Evolutionary conservation across 768 basidiomycete species (phyloP).

Genomic region (Agrocybe chaxingu): DNA sequence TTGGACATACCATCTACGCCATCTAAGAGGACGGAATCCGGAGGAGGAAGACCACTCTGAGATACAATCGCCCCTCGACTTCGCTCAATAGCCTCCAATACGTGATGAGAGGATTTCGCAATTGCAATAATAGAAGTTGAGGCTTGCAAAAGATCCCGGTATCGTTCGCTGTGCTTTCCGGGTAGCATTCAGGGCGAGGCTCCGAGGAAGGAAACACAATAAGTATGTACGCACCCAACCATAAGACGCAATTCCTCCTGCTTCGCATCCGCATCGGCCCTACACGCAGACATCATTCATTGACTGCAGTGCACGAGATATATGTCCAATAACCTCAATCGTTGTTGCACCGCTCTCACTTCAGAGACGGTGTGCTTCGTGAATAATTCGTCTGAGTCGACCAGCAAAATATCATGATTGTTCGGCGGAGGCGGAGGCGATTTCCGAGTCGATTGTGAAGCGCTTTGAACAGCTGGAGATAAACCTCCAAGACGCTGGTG

Average conservation of each 20-base stretch:
- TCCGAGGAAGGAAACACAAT: neutral
- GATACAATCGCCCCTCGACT: slow-evolving; percentile 51
- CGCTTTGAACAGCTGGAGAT: slow-evolving; percentile 10
- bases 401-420: slow-evolving; percentile 22
- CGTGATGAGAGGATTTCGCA: slow-evolving; percentile 62
- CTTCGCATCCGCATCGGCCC: slow-evolving; percentile 81
- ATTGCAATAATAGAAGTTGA: slow-evolving; percentile 83
- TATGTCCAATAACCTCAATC: slow-evolving; percentile 50
- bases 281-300: slow-evolving; percentile 22
- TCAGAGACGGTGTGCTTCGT: slow-evolving; percentile 67
- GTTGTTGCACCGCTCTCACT: slow-evolving; percentile 64
- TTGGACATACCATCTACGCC: slow-evolving; percentile 40
- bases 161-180: slow-evolving; percentile 80
- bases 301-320: slow-evolving; percentile 4
- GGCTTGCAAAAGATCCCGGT: slow-evolving; percentile 82
- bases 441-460: slow-evolving; percentile 5
- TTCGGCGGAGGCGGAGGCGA: slow-evolving; percentile 10
- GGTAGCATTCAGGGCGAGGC: slow-evolving; percentile 25
- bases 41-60: slow-evolving; percentile 44
- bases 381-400: slow-evolving; percentile 76
- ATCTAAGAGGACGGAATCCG: slow-evolving; percentile 31
- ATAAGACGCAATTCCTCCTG: slow-evolving; percentile 85
- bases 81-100: slow-evolving; percentile 61
- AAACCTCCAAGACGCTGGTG: slow-evolving; percentile 5
- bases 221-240: slow-evolving; percentile 74